These are phyloP conservation scores for Fragilariopsis cylindrus DNA, from an alignment of 108 stramenopile genomes.

Conservation along the genomic window DNA sequence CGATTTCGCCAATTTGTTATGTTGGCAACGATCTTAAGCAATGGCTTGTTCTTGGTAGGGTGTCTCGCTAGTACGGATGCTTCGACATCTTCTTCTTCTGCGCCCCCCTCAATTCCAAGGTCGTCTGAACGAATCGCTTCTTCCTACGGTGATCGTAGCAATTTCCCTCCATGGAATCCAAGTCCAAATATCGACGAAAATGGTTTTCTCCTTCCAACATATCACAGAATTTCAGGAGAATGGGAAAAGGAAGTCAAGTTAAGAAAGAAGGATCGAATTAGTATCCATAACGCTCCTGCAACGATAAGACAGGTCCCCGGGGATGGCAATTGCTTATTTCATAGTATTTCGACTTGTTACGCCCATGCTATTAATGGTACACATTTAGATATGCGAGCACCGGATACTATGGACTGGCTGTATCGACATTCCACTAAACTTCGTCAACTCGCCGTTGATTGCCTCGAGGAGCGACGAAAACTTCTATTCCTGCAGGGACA, in stretches of 20 bases:
- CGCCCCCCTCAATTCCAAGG: slow-evolving; percentile 6
- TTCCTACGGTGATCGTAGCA: neutral
- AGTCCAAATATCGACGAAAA: slow-evolving; percentile 65
- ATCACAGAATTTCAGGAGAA: slow-evolving; percentile 62
- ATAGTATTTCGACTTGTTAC: slow-evolving; percentile 46
- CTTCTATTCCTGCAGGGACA: slow-evolving; percentile 84
- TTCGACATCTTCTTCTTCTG: slow-evolving; percentile 2
- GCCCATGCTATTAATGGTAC: slow-evolving; percentile 51
- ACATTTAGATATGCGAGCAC: slow-evolving; percentile 49
- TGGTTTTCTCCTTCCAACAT: slow-evolving; percentile 62
- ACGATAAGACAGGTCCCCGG: slow-evolving; percentile 91
- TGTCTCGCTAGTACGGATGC: neutral
- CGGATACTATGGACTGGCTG: slow-evolving; percentile 35
- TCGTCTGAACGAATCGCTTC: slow-evolving; percentile 5
- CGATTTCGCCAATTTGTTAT: neutral
- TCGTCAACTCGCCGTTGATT: slow-evolving; percentile 56
- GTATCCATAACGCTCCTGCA: slow-evolving; percentile 29
- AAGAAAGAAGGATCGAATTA: slow-evolving; percentile 11
- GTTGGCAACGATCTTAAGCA: neutral
- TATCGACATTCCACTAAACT: slow-evolving; percentile 45
- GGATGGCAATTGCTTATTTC: slow-evolving; percentile 91
- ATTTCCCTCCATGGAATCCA: slow-evolving; percentile 80
- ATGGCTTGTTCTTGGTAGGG: neutral
- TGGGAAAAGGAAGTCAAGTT: slow-evolving; percentile 60
- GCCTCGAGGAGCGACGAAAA: slow-evolving; percentile 34